Conservation (phyloP, 2,329 filamentous ascomycete species). For the Pestalotiopsis sp. region DNA sequence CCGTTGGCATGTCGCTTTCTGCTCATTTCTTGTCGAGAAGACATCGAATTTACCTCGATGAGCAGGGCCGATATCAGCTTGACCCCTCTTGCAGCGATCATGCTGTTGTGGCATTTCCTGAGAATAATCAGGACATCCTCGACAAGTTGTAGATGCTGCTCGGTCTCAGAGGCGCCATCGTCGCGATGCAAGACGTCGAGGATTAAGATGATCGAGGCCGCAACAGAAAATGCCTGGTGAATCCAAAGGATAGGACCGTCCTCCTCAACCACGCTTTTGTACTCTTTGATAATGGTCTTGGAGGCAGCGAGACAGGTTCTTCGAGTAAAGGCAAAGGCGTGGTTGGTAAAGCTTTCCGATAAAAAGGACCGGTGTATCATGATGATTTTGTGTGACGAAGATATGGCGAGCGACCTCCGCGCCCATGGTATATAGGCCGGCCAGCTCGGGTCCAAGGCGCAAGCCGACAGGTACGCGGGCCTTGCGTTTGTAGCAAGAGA, state of each 20-base stretch:
- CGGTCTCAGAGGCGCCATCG: constrained; percentile 24
- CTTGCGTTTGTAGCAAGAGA: constrained; percentile 33
- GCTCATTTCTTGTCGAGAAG: not conserved
- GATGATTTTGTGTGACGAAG: constrained; percentile 40
- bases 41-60: not conserved
- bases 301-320: constrained; percentile 38
- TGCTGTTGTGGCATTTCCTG: constrained; percentile 34
- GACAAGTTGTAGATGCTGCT: constrained; percentile 32
- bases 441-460: constrained; percentile 27
- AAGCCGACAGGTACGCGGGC: constrained; percentile 25
- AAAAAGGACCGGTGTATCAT: constrained; percentile 42
- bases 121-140: constrained; percentile 34
- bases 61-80: constrained; percentile 37
- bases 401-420: constrained; percentile 35
- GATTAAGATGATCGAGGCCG: constrained; percentile 29
- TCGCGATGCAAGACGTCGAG: constrained; percentile 31
- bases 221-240: constrained; percentile 30
- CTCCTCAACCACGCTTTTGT: constrained; percentile 20
- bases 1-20: not conserved
- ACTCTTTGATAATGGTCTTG: constrained; percentile 38
- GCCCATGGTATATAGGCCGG: constrained; percentile 28
- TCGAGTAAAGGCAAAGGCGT: constrained; percentile 29
- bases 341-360: constrained; percentile 33
- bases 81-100: constrained; percentile 38
- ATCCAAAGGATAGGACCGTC: constrained; percentile 27